Base-by-base conservation (phyloP, 1,284 basidiomycete genomes). In the Ganoderma lucidum region DNA sequence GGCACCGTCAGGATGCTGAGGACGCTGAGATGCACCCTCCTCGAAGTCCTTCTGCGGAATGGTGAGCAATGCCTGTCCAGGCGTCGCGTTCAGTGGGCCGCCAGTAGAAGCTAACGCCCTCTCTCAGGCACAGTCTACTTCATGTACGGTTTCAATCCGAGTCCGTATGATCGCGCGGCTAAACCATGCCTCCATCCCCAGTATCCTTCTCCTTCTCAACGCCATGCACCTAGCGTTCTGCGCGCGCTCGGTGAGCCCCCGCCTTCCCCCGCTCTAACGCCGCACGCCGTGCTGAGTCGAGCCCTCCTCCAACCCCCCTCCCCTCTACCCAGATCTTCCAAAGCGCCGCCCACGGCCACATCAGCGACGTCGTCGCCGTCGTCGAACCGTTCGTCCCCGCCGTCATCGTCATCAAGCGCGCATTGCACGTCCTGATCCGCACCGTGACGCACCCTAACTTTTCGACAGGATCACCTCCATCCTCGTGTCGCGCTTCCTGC, bases 401-500 rank as follows among this genome's bases (percentile, higher is more conserved):
- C 23, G 23, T 23, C 23, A 23, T 23, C 23, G 23, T 23, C 23
- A 1, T 23, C 23, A 1, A 23, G 23, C 23, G 23, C 23, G 23
- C 23, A 1, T 55, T 6, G 44, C 41, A 10, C 0, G n/a, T 28
- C 14, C 48, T 51, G 48, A 51, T 10, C 10, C 48, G 2, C 48
- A 2, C 2, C 12, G n/a, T 9, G 23, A 23, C 23, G 17, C 17
- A 3, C 14, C 41, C 41, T 15, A 10, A 6, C 6, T 9, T 6
- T 5, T 12, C 23, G 10, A 28, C 48, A 65, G 64, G 2, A 17
- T 65, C 14, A 65, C 55, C 3, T 55, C 55, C 23, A 45, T 65
- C 41, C 64, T 65, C 5, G 56, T 64, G 51, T 64, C 35, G 23
- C 53, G 63, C 4, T 58, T 64, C 63, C 30, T 64, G 51, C 23